Base-by-base conservation (phyloP, 148 eudicot genomes). In the Beta vulgaris region DNA sequence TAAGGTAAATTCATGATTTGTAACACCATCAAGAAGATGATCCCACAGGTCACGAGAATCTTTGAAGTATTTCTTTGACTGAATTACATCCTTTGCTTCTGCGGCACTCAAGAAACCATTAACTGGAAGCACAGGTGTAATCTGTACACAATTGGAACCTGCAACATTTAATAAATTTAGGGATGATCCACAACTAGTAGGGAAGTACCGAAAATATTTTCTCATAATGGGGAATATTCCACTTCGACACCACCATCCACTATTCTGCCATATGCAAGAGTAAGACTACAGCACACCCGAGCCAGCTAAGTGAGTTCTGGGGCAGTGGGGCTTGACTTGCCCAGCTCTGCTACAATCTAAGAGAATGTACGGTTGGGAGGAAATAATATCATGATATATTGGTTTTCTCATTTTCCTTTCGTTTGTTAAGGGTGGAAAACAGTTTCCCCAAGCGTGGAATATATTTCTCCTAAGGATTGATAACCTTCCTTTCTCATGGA, bases 21-120 rank as follows among this genome's bases (percentile, higher is more conserved):
- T 36, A 69, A 91, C 82, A 70, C 88, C 86, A 81, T 87, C 89
- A 79, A 85, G 77, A 72, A 84, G 79, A 72, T 82, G 73, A 81
- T 89, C 85, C 90, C 88, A 88, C 40, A 46, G 62, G 77, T 82
- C 59, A 58, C 76, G 43, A 29, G 85, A 89, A 59, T 90, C 86
- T 86, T 84, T 88, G 63, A 95, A 95, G 84, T 89, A 95, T 31
- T 87, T 87, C 55, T 92, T 88, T 35, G 80, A 83, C 82, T 88
- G 84, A 74, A 95, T 88, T 63, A 78, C 54, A 78, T 73, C 79
- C 84, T 85, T 87, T 26, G 89, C 92, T 85, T 88, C 97, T 34
- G 77, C 78, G 74, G 83, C 85, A 75, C 85, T 85, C 39, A 69
- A 81, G 79, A 90, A 87, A 75, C 87, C 89, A 68, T 76, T 70